These are phyloP conservation scores for Tetradesmus lagerheimii DNA, from an alignment of 139 green algal species.

Conservation along the genomic window DNA sequence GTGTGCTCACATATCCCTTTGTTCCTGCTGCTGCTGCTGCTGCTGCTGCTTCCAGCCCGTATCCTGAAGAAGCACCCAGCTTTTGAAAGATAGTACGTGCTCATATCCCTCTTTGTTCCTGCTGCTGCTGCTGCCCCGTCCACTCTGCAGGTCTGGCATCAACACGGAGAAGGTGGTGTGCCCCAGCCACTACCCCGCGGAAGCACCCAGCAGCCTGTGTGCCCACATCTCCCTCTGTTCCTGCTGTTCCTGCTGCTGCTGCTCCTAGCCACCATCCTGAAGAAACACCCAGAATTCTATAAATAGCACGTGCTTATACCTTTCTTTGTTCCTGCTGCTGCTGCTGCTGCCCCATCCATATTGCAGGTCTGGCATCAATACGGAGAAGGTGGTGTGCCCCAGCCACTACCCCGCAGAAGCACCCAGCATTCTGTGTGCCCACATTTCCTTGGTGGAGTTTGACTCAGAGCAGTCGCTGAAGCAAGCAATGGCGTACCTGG, in stretches of 20 bases:
- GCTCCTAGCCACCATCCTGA: too few relatives aligned
- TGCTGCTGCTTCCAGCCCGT: too few relatives aligned
- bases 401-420: slow-evolving; percentile 13
- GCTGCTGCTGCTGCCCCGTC: too few relatives aligned
- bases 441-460: slow-evolving; percentile 9
- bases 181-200: not conserved
- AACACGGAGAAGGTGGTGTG: not conserved
- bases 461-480: slow-evolving; percentile 17
- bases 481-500: slow-evolving; percentile 3
- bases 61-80: too few relatives aligned
- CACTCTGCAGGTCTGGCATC: not conserved
- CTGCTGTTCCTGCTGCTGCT: not conserved
- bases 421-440: not conserved
- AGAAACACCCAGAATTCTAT: too few relatives aligned
- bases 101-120: too few relatives aligned
- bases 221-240: not conserved
- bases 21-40: too few relatives aligned
- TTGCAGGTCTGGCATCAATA: slow-evolving; percentile 8
- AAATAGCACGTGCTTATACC: too few relatives aligned
- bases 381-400: not conserved
- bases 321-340: not conserved
- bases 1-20: not conserved
- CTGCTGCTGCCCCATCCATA: not conserved
- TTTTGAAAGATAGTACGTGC: too few relatives aligned
- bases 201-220: not conserved